Conservation (phyloP, 1,284 basidiomycete genomes). For the Irpex sp. region DNA sequence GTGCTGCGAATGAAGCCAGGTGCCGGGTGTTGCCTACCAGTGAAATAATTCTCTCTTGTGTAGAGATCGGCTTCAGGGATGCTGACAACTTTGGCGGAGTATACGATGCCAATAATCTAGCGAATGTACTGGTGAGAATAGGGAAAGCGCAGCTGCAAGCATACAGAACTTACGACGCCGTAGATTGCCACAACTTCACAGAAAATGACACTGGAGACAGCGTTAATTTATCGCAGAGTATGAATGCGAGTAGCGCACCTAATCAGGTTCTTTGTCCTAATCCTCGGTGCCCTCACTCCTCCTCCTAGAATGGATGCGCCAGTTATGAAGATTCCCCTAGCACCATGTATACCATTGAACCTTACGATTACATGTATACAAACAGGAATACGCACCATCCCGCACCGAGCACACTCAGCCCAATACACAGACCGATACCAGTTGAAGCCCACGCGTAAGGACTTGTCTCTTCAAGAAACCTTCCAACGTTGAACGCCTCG, state of each 20-base stretch:
- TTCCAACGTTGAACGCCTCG: constrained; percentile 89
- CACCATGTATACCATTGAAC: constrained; percentile 29
- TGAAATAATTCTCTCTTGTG: constrained; percentile 86
- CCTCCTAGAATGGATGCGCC: constrained; percentile 94
- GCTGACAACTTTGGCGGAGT: constrained; percentile 72
- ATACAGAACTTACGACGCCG: constrained; percentile 68
- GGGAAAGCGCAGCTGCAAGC: neutral
- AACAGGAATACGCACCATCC: constrained; percentile 71
- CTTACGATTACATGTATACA: neutral
- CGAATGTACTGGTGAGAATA: neutral
- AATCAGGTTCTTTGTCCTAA: constrained; percentile 97
- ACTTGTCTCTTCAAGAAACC: constrained; percentile 89
- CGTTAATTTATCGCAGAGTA: no score
- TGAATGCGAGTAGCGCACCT: constrained; percentile 51
- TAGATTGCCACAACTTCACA: constrained; percentile 99
- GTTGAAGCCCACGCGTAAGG: constrained; percentile 92
- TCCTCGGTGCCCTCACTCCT: constrained; percentile 91
- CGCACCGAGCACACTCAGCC: constrained; percentile 90
- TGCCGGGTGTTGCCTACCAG: constrained; percentile 47
- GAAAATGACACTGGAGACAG: constrained; percentile 83
- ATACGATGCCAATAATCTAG: constrained; percentile 93
- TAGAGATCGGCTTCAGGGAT: constrained; percentile 67
- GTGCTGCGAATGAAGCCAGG: neutral
- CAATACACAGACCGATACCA: constrained; percentile 92
- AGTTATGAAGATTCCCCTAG: constrained; percentile 97